A percentile compares a stretch with the other conserved stretches of the same genome.
These are phyloP conservation scores for Stenogyne calaminthoides DNA, from an alignment of 305 asterid genomes.

Conservation along the genomic window DNA sequence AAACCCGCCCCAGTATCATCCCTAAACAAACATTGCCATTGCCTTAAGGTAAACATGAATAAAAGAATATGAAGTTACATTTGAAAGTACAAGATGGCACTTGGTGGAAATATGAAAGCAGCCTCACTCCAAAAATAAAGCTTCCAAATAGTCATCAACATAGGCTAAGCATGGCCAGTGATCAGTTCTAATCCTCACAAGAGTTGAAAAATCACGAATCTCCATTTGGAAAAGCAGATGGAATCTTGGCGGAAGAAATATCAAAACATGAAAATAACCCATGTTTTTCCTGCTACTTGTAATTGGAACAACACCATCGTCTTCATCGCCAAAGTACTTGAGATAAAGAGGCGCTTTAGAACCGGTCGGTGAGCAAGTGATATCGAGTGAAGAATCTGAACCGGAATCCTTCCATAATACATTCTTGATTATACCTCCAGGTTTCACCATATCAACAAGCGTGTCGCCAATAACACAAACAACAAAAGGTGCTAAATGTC, in stretches of 20 bases:
- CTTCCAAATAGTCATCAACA: conserved; percentile 90
- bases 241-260: conserved; percentile 92
- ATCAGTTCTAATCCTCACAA: conserved; percentile 87
- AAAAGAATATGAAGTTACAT: conserved; percentile 26
- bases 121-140: conserved; percentile 55
- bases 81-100: not conserved
- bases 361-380: conserved; percentile 43
- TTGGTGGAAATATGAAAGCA: not conserved
- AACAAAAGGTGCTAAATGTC: conserved; percentile 70
- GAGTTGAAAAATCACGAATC: conserved; percentile 66
- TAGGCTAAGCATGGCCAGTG: conserved; percentile 98
- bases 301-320: conserved; percentile 36
- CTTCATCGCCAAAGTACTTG: conserved; percentile 63
- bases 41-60: conserved; percentile 22
- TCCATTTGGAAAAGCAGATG: conserved; percentile 95
- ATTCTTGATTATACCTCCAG: conserved; percentile 60
- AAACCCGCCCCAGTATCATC: no score
- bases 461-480: conserved; percentile 75
- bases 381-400: conserved; percentile 46
- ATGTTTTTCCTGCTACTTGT: conserved; percentile 46
- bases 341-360: conserved; percentile 72
- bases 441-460: conserved; percentile 62
- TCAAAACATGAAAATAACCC: conserved; percentile 66
- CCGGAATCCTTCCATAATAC: conserved; percentile 57
- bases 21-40: no score